phyloP scores from a whole-genome alignment of 2,329 filamentous ascomycete species.

The Chaetomiaceae sp. region DNA sequence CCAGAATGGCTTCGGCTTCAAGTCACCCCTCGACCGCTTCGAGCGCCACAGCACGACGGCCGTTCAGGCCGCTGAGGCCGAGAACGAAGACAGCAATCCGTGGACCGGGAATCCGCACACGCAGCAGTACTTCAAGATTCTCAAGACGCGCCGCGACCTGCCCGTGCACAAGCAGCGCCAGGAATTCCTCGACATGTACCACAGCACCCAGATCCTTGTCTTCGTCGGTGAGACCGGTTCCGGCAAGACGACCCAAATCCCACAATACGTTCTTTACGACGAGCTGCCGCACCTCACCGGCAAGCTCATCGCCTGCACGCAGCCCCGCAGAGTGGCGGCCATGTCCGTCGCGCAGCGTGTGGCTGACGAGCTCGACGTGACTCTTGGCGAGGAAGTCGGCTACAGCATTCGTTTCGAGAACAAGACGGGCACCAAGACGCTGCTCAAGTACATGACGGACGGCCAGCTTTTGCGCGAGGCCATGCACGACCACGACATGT shows the following conservation, averaged over 20 bases:
- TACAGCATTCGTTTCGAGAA: slow-evolving; percentile 99
- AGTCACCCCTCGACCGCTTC: slow-evolving; percentile 57
- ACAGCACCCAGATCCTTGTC: slow-evolving; percentile 90
- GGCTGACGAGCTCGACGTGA: slow-evolving; percentile 91
- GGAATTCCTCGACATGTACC: slow-evolving; percentile 91
- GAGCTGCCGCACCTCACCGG: slow-evolving; percentile 79
- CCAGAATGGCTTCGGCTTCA: slow-evolving; percentile 31
- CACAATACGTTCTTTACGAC: slow-evolving; percentile 96
- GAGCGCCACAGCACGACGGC: slow-evolving; percentile 76
- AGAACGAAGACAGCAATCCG: slow-evolving; percentile 76
- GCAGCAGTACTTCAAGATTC: slow-evolving; percentile 80
- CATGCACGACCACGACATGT: slow-evolving; percentile 90
- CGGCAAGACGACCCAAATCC: slow-evolving; percentile 98
- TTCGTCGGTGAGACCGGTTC: slow-evolving; percentile 99
- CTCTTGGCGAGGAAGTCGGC: slow-evolving; percentile 87
- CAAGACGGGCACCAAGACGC: slow-evolving; percentile 77
- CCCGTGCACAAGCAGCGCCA: slow-evolving; percentile 91
- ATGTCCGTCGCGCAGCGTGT: slow-evolving; percentile 99
- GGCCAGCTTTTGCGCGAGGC: slow-evolving; percentile 96
- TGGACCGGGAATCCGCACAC: slow-evolving; percentile 77
- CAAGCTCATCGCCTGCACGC: slow-evolving; percentile 95
- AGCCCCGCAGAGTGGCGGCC: slow-evolving; percentile 93
- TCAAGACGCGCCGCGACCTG: slow-evolving; percentile 75
- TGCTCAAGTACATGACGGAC: slow-evolving; percentile 99
- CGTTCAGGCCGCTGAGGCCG: slow-evolving; percentile 62